Base-by-base conservation (phyloP, 202 grass and related monocot species). In the Hordeum pubiflorum region DNA sequence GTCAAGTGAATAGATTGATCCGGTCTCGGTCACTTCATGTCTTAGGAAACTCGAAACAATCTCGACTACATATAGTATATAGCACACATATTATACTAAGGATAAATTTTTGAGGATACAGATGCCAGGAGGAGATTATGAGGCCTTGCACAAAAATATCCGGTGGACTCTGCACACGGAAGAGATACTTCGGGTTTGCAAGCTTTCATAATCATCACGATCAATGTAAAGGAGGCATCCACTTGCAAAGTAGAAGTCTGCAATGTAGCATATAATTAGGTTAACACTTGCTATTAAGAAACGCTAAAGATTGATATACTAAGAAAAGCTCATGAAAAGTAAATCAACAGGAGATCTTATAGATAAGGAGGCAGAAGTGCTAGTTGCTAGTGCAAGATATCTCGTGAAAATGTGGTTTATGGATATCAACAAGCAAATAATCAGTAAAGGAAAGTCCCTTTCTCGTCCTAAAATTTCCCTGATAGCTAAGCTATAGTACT, bases 101-200 rank as follows among this genome's bases (percentile, higher is more conserved):
- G 71, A 48, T 62, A 24, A 33, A 43, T 27, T 61, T 85, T 79
- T 58, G 76, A 80, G 43, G 12, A 63, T 80, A 41, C 15, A 56
- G 77, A 85, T 91, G 84, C 85, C 37, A 85, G 74, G 40, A 89
- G 59, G 46, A 78, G 65, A 87, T 87, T 81, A 72, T 85, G 76
- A 67, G 69, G 61, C 41, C 43, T 75, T 87, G 73, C 37, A 86
- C 86, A 80, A 87, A 85, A 85, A 85, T 86, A 63, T 72, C 15
- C 0, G 82, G 77, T 89, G 77, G 88, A 58, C 56, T 88, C 38
- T 80, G 56, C 9, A 38, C 44, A 77, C 74, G 59, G 62, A 77
- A 87, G 77, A 90, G 83, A 92, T 96, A 67, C 77, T 81, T 84
- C 54, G 38, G 56, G 32, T 62, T 78, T 64, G 38, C 63, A 77